Percentiles rank a stretch among this genome's conserved stretches.
Conservation (phyloP, 2,329 filamentous ascomycete genomes). For the Trichophyton benhamiae region DNA sequence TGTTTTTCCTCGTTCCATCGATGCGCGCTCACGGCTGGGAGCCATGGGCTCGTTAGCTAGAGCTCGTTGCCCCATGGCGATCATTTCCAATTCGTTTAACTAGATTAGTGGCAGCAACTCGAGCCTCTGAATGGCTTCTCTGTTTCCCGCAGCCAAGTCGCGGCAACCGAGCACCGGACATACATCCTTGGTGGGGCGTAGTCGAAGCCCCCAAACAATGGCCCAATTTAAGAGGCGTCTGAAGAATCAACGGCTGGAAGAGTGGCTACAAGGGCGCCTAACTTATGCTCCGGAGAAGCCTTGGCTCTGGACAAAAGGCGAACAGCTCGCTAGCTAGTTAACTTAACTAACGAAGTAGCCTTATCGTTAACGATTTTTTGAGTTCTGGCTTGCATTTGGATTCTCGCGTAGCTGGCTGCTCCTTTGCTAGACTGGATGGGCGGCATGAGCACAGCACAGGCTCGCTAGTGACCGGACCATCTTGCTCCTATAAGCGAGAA, state of each 20-base stretch:
- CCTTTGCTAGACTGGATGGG: neutral
- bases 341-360: too few relatives aligned
- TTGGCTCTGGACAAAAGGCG: neutral
- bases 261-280: neutral
- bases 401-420: neutral
- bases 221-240: neutral
- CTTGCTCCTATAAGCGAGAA: neutral
- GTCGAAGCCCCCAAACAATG: neutral
- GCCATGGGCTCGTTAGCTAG: too few relatives aligned
- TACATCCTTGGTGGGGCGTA: neutral
- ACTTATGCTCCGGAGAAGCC: neutral
- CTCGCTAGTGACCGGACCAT: neutral
- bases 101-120: neutral
- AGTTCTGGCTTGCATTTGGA: neutral
- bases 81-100: too few relatives aligned
- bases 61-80: too few relatives aligned
- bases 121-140: too few relatives aligned
- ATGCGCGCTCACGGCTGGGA: neutral
- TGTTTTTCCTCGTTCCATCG: neutral
- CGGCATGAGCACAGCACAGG: neutral
- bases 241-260: neutral
- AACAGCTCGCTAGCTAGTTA: neutral
- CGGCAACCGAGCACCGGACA: neutral
- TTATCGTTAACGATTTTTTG: neutral
- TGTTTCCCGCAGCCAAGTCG: neutral